Evolutionary conservation across 2,329 filamentous ascomycete species (phyloP).

Genomic region (Penicillium sp.): DNA sequence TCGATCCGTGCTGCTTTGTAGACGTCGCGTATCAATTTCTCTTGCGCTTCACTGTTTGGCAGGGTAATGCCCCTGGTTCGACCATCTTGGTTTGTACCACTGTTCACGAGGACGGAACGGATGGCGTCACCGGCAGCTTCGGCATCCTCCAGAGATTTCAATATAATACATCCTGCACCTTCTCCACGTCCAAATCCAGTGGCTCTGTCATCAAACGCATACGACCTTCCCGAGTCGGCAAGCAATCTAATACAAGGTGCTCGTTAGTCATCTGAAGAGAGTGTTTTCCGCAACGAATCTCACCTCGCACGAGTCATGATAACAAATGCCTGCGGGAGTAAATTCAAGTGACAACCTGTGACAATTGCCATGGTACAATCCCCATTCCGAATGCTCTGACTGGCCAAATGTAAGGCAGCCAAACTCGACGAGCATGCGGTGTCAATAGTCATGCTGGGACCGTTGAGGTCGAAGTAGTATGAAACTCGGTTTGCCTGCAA

Average conservation of each 20-base stretch:
- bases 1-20: slow-evolving; percentile 42
- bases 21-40: slow-evolving; percentile 37
- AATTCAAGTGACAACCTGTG: slow-evolving; percentile 27
- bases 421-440: slow-evolving; percentile 31
- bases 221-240: slow-evolving; percentile 24
- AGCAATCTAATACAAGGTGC: slow-evolving; percentile 15
- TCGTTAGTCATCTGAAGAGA: background rate
- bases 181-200: slow-evolving; percentile 37
- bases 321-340: slow-evolving; percentile 24
- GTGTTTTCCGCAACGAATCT: background rate
- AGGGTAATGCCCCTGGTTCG: slow-evolving; percentile 27
- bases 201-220: slow-evolving; percentile 27
- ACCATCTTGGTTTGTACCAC: slow-evolving; percentile 24
- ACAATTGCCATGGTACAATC: slow-evolving; percentile 29
- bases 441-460: slow-evolving; percentile 30
- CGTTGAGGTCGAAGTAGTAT: slow-evolving; percentile 31
- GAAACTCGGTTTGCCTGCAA: slow-evolving; percentile 30
- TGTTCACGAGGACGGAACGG: slow-evolving; percentile 21
- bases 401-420: slow-evolving; percentile 28
- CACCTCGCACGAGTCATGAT: slow-evolving; percentile 25
- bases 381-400: slow-evolving; percentile 24
- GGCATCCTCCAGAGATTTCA: slow-evolving; percentile 26
- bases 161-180: slow-evolving; percentile 31
- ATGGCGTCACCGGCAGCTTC: slow-evolving; percentile 27
- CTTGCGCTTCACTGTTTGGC: slow-evolving; percentile 36